Evolutionary conservation across 768 basidiomycete genomes (phyloP).

Genomic region (Rhodotorula babjevae): DNA sequence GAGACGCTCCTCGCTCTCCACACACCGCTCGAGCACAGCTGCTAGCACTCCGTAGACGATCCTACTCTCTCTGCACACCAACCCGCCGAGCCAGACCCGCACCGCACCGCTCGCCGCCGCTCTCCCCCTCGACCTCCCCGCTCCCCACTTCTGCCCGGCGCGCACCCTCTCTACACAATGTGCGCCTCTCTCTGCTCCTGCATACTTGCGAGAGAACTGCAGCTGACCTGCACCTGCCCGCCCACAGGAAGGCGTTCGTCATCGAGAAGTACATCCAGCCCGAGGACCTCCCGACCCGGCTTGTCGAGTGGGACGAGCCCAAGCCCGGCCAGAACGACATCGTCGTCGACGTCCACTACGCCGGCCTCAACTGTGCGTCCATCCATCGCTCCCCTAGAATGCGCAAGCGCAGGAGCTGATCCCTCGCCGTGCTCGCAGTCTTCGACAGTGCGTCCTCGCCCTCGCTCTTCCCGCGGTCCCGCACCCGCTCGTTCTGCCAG

Average conservation of each 20-base stretch:
- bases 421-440: background rate
- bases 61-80: no score
- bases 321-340: conserved; percentile 56
- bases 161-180: background rate
- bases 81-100: no score
- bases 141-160: background rate
- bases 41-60: no score
- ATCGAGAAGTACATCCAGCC: conserved; percentile 67
- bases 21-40: no score
- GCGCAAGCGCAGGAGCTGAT: background rate
- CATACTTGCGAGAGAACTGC: no score
- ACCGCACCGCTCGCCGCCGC: no score
- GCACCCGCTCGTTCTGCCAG: no score
- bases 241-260: conserved; percentile 46
- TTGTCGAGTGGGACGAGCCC: conserved; percentile 58
- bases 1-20: no score
- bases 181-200: background rate
- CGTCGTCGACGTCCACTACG: conserved; percentile 68
- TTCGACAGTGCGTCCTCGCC: background rate
- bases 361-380: conserved; percentile 56
- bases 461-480: background rate
- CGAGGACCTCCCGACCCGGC: conserved; percentile 53
- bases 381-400: no score
- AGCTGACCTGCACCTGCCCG: background rate
- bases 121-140: no score